A percentile compares a stretch with the other conserved stretches of the same genome.
These are phyloP conservation scores for Macrocystidia cucumis DNA, from an alignment of 1,284 basidiomycete genomes.

Conservation along the genomic window DNA sequence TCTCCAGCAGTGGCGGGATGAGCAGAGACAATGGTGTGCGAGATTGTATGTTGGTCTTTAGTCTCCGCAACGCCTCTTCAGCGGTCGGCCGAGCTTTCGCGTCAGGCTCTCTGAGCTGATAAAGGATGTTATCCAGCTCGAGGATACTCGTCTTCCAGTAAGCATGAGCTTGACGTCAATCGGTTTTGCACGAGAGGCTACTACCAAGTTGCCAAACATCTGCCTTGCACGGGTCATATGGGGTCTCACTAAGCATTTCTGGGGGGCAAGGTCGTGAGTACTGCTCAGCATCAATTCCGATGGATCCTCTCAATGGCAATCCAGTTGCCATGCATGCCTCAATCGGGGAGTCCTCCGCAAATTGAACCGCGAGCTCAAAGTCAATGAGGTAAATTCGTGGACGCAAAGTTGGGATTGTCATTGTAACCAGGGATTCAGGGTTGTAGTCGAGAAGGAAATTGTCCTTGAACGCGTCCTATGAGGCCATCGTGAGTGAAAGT, in stretches of 20 bases:
- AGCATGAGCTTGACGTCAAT: too few relatives aligned
- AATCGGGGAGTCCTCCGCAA: constrained; percentile 10
- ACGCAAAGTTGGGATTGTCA: constrained; percentile 10
- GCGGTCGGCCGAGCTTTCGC: too few relatives aligned
- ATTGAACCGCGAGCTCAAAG: constrained; percentile 18
- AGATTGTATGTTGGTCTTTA: too few relatives aligned
- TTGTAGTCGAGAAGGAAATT: constrained; percentile 21
- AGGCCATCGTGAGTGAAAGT: too few relatives aligned
- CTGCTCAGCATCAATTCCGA: constrained; percentile 2
- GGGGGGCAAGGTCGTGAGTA: constrained; percentile 15
- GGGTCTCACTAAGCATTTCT: constrained; percentile 11
- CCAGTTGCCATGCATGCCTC: constrained; percentile 10
- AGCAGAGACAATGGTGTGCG: too few relatives aligned
- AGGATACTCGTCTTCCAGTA: too few relatives aligned
- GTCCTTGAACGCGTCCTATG: constrained; percentile 19
- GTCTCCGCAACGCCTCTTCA: too few relatives aligned
- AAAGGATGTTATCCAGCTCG: too few relatives aligned
- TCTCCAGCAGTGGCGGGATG: too few relatives aligned
- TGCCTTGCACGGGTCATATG: constrained; percentile 19
- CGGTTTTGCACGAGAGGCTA: too few relatives aligned
- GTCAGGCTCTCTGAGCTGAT: too few relatives aligned
- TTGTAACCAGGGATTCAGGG: constrained; percentile 16
- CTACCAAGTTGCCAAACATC: constrained; percentile 22
- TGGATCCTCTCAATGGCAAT: constrained; percentile 10
- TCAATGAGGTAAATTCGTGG: constrained; percentile 21